phyloP scores from a whole-genome alignment of 345 rosid species.

The Citropsis articulata region DNA sequence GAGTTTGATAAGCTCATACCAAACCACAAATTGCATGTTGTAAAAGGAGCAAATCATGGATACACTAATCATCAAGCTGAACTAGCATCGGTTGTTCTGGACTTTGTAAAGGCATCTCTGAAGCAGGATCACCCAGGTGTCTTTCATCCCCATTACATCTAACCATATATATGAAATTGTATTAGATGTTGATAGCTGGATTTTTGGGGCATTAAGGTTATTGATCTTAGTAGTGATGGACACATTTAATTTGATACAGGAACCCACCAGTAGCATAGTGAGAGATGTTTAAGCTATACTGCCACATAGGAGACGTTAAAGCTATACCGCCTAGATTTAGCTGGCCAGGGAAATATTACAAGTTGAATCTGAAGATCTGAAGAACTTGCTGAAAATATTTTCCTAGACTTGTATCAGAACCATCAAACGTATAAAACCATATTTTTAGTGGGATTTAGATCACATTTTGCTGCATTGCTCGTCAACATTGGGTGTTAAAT shows the following conservation, averaged over 20 bases:
- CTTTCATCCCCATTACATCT: neutral
- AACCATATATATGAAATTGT: neutral
- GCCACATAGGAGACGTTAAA: neutral
- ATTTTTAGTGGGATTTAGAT: neutral
- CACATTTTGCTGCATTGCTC: neutral
- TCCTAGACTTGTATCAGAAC: neutral
- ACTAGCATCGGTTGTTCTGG: conserved; percentile 43
- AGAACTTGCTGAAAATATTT: neutral
- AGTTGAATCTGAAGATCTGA: neutral
- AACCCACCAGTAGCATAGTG: neutral
- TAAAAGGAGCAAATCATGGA: conserved; percentile 65
- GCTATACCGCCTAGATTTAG: neutral
- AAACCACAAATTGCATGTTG: conserved; percentile 56
- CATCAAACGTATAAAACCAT: neutral
- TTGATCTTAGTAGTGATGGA: no score
- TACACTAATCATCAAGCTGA: conserved; percentile 58
- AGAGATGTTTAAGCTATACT: neutral
- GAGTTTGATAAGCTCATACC: conserved; percentile 69
- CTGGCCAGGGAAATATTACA: neutral
- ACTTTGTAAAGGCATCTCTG: conserved; percentile 42
- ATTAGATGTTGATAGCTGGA: neutral
- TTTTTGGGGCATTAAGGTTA: neutral
- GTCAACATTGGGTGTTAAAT: neutral
- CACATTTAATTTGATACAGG: neutral
- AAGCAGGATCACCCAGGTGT: conserved; percentile 16